Percentiles rank a stretch among this genome's conserved stretches.
phyloP scores from a whole-genome alignment of 805 yeast species.

The Starmerella cellae region DNA sequence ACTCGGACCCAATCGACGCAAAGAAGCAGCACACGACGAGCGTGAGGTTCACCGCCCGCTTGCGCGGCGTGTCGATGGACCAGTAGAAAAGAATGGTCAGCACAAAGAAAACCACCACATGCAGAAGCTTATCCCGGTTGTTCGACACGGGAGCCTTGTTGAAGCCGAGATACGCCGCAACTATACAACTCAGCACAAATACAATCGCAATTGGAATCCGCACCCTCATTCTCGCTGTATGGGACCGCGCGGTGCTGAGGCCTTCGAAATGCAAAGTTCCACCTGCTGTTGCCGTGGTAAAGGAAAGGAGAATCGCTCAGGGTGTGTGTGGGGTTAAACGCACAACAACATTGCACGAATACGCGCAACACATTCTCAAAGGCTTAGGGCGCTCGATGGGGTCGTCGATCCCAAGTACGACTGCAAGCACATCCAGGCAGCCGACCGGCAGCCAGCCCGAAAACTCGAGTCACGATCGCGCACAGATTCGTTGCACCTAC shows the following conservation, averaged over 20 bases:
- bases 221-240: conserved; percentile 14
- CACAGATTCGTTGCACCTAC: too few species aligned
- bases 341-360: too few species aligned
- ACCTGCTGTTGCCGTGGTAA: not conserved
- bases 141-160: conserved; percentile 28
- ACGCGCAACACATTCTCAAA: too few species aligned
- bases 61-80: conserved; percentile 30
- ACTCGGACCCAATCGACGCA: conserved; percentile 33
- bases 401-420: too few species aligned
- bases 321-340: too few species aligned
- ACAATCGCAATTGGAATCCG: conserved; percentile 19
- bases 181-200: conserved; percentile 15
- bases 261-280: not conserved
- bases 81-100: conserved; percentile 32
- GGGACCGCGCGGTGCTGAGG: too few species aligned
- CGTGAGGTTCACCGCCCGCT: conserved; percentile 28
- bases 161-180: conserved; percentile 21
- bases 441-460: too few species aligned
- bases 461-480: too few species aligned
- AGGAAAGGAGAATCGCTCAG: too few species aligned
- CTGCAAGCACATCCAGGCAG: too few species aligned
- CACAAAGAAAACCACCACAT: conserved; percentile 28
- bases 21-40: conserved; percentile 25
- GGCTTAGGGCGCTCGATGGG: too few species aligned
- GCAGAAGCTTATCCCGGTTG: conserved; percentile 27